These are phyloP conservation scores for Entomophthora muscae DNA, from an alignment of 371 early-diverging fungal species.

Conservation along the genomic window DNA sequence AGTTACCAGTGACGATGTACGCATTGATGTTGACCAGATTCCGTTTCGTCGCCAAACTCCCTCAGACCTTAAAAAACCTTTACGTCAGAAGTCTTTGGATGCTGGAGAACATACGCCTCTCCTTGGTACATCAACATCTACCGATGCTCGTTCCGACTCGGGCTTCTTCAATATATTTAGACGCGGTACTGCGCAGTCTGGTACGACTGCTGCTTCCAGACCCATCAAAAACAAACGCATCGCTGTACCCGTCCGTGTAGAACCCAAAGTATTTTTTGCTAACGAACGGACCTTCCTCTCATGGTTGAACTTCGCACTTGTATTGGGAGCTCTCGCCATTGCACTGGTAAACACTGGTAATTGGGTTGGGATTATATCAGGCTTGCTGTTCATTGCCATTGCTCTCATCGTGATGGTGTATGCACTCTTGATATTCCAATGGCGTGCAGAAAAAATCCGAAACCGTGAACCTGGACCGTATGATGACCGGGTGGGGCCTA, in stretches of 20 bases:
- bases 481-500: slow-evolving; percentile 59
- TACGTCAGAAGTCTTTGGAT: not conserved
- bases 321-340: slow-evolving; percentile 42
- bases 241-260: slow-evolving; percentile 73
- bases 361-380: slow-evolving; percentile 47
- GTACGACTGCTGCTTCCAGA: slow-evolving; percentile 9
- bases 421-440: slow-evolving; percentile 80
- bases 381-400: slow-evolving; percentile 59
- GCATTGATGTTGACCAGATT: not conserved
- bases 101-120: not conserved
- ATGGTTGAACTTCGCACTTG: slow-evolving; percentile 45
- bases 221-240: slow-evolving; percentile 42
- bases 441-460: slow-evolving; percentile 73
- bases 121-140: not conserved
- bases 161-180: not conserved
- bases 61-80: not conserved
- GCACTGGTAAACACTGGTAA: slow-evolving; percentile 65
- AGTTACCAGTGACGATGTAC: not conserved
- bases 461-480: slow-evolving; percentile 52
- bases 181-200: not conserved
- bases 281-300: slow-evolving; percentile 92
- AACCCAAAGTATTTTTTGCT: slow-evolving; percentile 82
- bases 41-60: not conserved
- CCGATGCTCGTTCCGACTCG: not conserved
- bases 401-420: slow-evolving; percentile 70